Percentiles rank a stretch among this genome's conserved stretches.
Conservation (phyloP, 768 basidiomycete genomes). For the Rhizopogon vulgaris region DNA sequence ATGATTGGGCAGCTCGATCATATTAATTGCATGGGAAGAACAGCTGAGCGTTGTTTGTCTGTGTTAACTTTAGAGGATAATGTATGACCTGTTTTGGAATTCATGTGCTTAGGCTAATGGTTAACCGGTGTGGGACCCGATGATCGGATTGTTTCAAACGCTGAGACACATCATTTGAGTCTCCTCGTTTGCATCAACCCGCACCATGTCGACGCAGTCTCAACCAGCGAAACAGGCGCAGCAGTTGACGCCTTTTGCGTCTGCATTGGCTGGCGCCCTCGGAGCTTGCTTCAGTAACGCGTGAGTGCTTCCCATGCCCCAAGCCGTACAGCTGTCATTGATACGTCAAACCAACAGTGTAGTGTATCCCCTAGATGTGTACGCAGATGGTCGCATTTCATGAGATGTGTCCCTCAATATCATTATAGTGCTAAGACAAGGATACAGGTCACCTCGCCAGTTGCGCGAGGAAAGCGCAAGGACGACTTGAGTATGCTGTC, state of each 20-base stretch:
- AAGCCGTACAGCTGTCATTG: slow-evolving; percentile 5
- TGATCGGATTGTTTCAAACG: too few species aligned
- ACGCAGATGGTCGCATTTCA: slow-evolving; percentile 25
- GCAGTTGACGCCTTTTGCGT: slow-evolving; percentile 77
- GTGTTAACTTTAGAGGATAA: neutral
- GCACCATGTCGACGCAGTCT: slow-evolving; percentile 32
- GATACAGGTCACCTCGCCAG: slow-evolving; percentile 73
- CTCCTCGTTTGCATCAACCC: neutral
- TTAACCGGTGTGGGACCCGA: neutral
- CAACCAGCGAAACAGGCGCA: slow-evolving; percentile 52
- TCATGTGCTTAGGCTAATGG: slow-evolving; percentile 1
- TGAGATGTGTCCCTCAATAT: slow-evolving; percentile 5
- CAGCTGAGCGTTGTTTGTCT: neutral
- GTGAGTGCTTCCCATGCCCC: slow-evolving; percentile 40
- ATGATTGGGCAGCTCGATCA: neutral
- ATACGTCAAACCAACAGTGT: slow-evolving; percentile 39
- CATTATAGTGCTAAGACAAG: slow-evolving; percentile 79
- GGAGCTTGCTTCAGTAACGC: slow-evolving; percentile 92
- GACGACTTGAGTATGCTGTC: slow-evolving; percentile 50
- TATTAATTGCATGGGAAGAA: neutral
- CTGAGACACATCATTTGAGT: neutral
- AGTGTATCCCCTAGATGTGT: slow-evolving; percentile 96
- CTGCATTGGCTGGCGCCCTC: slow-evolving; percentile 88
- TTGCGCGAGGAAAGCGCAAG: slow-evolving; percentile 47
- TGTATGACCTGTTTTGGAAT: neutral